Evolutionary conservation across 106 monocot species (phyloP), one percentile per base, ranked within the genome.

Genomic region (Acanthochlamys bracteata): DNA sequence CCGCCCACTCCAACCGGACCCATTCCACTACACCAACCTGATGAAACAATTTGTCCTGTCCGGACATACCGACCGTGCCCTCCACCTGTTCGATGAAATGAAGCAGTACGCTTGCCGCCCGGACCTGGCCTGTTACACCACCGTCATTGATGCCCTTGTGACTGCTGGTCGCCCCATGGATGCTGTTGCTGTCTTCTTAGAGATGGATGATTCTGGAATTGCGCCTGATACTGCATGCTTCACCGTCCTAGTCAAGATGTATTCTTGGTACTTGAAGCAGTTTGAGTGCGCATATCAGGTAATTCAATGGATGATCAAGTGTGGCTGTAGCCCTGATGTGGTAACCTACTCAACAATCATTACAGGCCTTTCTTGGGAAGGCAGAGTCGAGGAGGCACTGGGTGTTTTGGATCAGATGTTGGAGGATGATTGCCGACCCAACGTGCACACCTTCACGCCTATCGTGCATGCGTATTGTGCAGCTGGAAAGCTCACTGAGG

Each of bases 401-500:
- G 62, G 62, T 20, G 62, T 42, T 15, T 39, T 63, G 20, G 20
- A 63, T 41, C 39, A 41, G 10, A 63, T 42, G 62, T 21, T 63
- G 40, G 41, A 42, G 19, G 62, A 63, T 14, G 11, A 63, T 17
- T 63, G 42, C 20, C 11, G 16, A 16, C 42, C 60, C 12, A 63
- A 63, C 42, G 63, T 54, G 22, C 73, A 78, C 63, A 57, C 58
- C 42, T 83, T 66, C 63, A 68, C 80, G 11, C 80, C 80, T 19
- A 69, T 83, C 16, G 45, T 88, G 17, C 69, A 75, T 57, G 65
- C 63, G 16, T 72, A 61, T 39, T 83, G 77, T 60, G 21, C 64
- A 0, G 21, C 64, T 27, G 87, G 72, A 22, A 75, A 58, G 17
- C 41, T 83, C 19, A 26, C 64, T 41, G 70, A 55, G 24, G 80